A percentile compares a stretch with the other conserved stretches of the same genome.
Conservation (phyloP, 345 rosid genomes). For the Citrus medica region DNA sequence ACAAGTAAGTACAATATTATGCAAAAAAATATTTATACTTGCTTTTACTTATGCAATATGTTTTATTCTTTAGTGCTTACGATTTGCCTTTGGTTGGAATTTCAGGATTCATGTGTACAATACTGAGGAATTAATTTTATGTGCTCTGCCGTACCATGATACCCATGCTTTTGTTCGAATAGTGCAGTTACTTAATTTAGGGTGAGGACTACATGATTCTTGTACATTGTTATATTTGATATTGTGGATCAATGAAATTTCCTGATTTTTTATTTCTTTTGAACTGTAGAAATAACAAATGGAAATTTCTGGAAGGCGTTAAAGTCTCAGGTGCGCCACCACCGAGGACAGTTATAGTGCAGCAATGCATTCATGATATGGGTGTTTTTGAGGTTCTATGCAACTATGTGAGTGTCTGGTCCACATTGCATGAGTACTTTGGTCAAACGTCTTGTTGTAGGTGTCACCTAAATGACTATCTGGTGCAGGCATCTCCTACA, state of each 20-base stretch:
- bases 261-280: constrained; percentile 17
- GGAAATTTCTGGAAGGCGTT: constrained; percentile 87
- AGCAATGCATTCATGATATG: constrained; percentile 80
- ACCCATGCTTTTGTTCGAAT: constrained; percentile 82
- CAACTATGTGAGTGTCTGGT: constrained; percentile 65
- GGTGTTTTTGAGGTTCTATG: constrained; percentile 80
- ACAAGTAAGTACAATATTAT: constrained; percentile 47
- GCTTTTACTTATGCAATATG: background rate
- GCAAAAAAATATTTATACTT: background rate
- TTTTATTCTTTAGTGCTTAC: background rate
- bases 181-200: constrained; percentile 63
- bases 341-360: constrained; percentile 80
- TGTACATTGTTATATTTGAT: background rate
- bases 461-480: constrained; percentile 16
- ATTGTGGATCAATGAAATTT: background rate
- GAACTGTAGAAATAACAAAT: constrained; percentile 64
- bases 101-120: constrained; percentile 80
- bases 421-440: background rate
- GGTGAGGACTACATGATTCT: constrained; percentile 40
- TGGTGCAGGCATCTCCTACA: constrained; percentile 58
- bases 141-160: constrained; percentile 85
- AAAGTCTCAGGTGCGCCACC: constrained; percentile 87
- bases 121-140: constrained; percentile 67
- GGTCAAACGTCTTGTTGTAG: constrained; percentile 2
- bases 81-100: constrained; percentile 14